Evolutionary conservation across 345 rosid genomes (phyloP), one percentile per base, ranked within the genome.

Genomic region (Populus euphratica): DNA sequence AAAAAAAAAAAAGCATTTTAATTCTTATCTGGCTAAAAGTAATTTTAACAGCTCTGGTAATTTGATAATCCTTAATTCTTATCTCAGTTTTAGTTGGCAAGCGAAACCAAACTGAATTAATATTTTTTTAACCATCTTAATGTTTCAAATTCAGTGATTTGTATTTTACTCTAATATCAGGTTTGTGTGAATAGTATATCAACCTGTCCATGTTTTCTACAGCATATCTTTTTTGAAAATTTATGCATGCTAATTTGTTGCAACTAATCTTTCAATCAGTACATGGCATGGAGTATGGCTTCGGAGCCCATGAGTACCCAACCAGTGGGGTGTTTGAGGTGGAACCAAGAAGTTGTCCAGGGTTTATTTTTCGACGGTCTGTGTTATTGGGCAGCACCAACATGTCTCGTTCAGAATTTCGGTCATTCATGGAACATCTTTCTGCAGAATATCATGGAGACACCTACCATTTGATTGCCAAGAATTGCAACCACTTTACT

Each of bases 401-500:
- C 87, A 82, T 93, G 98, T 86, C 97, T 29, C 82, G 70, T 41
- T 85, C 93, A 27, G 98, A 96, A 77, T 89, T 93, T 80, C 92
- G 87, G 61, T 81, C 88, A 16, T 92, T 90, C 86, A 90, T 96
- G 90, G 99, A 92, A 78, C 88, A 81, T 71, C 81, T 96, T 70
- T 93, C 98, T 36, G 78, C 87, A 72, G 88, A 86, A 62, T 96
- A 89, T 79, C 94, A 88, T 49, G 98, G 99, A 49, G 96, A 96
- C 72, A 85, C 92, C 6, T 96, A 96, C 79, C 98, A 90, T 90
- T 88, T 96, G 91, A 93, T 96, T 82, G 92, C 96, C 78, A 96
- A 96, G 90, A 96, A 96, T 75, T 96, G 99, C 88, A 96, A 96
- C 84, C 99, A 93, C 89, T 96, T 96, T 78, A 87, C 97, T 0